Base-by-base conservation (phyloP, 192 early-diverging fungal species). In the Jimgerdemannia lactiflua region DNA sequence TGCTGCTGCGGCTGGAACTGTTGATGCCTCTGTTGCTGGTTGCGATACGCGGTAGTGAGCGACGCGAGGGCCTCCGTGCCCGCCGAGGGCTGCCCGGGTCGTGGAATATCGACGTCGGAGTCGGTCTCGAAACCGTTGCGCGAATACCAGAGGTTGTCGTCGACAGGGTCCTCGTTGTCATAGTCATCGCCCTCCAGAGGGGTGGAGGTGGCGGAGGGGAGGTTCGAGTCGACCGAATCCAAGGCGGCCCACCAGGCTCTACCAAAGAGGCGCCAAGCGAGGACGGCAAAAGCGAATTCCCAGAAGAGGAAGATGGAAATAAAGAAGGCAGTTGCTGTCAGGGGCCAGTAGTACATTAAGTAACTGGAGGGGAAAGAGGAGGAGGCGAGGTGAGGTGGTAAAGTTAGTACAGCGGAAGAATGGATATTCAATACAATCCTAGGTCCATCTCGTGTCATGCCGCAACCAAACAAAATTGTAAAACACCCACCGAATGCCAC, bases 401-500 rank as follows among this genome's bases (percentile, higher is more conserved):
- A 29, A 29, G 29, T 29, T 29, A 29, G 29, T 29, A 29, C 29
- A 29, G 29, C 29, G 29, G 29, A 29, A 29, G 29, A 29, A 29
- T 29, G 29, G 0, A 29, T 29, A 29, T 29, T 29, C 29, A 29
- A 29, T 29, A 29, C 29, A 29, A 29, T 29, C 29, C 29, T 29
- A 29, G 29, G 29, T 29, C 29, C 29, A 29, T 29, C 29, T 29
- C 29, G 29, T 29, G 29, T 29, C 29, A 39, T 3, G 4, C 20
- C 4, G 64, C 29, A 42, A 3, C 9, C 20, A 40, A 20, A 63
- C 42, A n/a, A n/a, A n/a, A n/a, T n/a, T n/a, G n/a, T n/a, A n/a
- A n/a, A 7, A 65, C 59, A 29, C 43, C 72, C 84, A 85, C 88
- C 88, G 67, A 18, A 90, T 80, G 20, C 89, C 89, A 71, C 80